phyloP scores from a whole-genome alignment of 2,329 filamentous ascomycete species.

The Emmonsiellopsis sp. region DNA sequence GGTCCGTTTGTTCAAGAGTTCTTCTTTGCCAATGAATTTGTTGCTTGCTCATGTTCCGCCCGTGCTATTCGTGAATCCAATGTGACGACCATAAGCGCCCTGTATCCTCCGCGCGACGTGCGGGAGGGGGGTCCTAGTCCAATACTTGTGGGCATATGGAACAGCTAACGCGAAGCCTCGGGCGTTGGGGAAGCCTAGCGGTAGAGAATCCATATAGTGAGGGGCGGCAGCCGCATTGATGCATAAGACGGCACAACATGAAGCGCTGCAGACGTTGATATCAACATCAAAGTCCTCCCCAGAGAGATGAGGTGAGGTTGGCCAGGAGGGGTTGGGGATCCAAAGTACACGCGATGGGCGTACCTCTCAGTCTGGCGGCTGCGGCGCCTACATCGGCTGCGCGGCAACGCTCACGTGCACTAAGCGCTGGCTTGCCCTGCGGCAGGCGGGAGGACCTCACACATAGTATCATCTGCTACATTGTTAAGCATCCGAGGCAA shows the following conservation, averaged over 20 bases:
- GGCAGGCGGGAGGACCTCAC: neutral
- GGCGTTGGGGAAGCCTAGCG: neutral
- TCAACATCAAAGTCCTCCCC: too few relatives aligned
- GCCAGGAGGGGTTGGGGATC: neutral
- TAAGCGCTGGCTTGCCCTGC: neutral
- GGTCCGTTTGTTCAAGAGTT: constrained; percentile 11
- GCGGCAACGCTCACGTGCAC: neutral
- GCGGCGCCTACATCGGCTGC: neutral
- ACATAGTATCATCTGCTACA: too few relatives aligned
- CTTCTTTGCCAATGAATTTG: constrained; percentile 12
- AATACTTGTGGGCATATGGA: neutral
- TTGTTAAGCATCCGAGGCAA: too few relatives aligned
- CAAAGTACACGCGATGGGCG: neutral
- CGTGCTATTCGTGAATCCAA: constrained; percentile 4
- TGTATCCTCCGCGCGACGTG: neutral
- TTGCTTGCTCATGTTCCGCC: neutral
- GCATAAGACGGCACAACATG: neutral
- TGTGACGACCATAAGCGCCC: constrained; percentile 5
- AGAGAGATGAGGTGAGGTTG: neutral
- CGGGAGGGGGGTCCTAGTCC: neutral
- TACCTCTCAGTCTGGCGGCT: neutral
- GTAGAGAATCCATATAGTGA: neutral
- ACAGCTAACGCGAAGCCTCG: neutral
- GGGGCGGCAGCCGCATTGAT: neutral
- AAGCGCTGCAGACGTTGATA: too few relatives aligned